Evolutionary conservation across 1,284 basidiomycete genomes (phyloP).

Genomic region (Meripilus lineatus): DNA sequence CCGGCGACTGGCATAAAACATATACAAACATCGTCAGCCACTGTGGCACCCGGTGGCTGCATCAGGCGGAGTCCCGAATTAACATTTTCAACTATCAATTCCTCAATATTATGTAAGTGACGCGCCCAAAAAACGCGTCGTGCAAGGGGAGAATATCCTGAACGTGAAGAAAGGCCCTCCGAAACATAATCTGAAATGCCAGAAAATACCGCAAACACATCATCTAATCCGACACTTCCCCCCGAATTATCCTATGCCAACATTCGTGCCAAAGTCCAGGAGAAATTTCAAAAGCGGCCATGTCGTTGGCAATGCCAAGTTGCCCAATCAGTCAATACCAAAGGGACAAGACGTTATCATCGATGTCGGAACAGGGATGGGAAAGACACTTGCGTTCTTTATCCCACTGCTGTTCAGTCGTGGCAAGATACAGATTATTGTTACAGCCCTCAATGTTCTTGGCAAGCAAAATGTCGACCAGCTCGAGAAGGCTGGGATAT

Average conservation of each 20-base stretch:
- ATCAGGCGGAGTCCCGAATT: background rate
- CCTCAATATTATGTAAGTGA: background rate
- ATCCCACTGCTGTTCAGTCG: conserved; percentile 9
- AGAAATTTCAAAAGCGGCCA: background rate
- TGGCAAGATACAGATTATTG: conserved; percentile 7
- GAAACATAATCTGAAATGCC: background rate
- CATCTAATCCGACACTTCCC: too few species aligned
- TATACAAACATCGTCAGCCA: background rate
- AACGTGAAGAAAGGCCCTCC: too few species aligned
- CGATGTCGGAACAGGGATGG: conserved; percentile 9
- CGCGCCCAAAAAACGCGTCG: background rate
- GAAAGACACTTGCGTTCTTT: conserved; percentile 13
- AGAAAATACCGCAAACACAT: background rate
- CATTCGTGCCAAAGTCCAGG: too few species aligned
- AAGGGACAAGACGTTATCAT: background rate
- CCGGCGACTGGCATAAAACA: background rate
- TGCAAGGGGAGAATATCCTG: background rate
- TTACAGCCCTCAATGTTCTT: conserved; percentile 17
- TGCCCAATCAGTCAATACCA: background rate
- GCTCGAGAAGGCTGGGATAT: conserved; percentile 6
- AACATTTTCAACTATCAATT: background rate
- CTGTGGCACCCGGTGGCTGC: background rate
- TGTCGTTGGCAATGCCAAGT: background rate
- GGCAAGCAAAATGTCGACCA: conserved; percentile 13
- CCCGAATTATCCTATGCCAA: too few species aligned